Base-by-base conservation (phyloP, 768 basidiomycete genomes). In the Hericium rajendrae region DNA sequence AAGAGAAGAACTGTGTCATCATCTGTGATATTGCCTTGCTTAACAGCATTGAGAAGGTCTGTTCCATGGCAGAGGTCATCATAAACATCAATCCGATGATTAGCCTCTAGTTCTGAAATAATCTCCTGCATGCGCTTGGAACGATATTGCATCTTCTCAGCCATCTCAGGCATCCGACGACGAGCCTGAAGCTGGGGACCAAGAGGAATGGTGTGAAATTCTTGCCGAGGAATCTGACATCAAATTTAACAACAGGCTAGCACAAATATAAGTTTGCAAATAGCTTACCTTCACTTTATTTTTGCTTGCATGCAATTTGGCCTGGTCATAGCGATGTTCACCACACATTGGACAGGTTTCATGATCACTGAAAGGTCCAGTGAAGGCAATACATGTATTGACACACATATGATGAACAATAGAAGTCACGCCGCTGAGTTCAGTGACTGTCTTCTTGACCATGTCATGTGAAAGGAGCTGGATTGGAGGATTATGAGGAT, bases 1-100 rank as follows among this genome's bases (percentile, higher is more conserved):
- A 71, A 56, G 56, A 74, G 64, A 2, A 77, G 59, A 5, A 74
- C 13, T 69, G 68, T 60, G 48, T 74, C 69, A 2, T 43, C 41
- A 40, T 66, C 69, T 32, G 63, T 51, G 49, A 66, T 64, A 37
- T 68, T 26, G 0, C 52, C 41, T 4, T 54, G n/a, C 12, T 20
- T 13, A 3, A 67, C 65, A 8, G 52, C 46, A n/a, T 69, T 65
- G 18, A 72, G 64, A 46, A 63, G 38, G 63, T 67, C 68, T 48
- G 71, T 59, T 1, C 54, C 54, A 11, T 71, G 57, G 46, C 66
- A 56, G 18, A 62, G 15, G 48, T 57, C 58, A 13, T 63, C 38
- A 24, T 58, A 28, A 12, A 39, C n/a, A 2, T 43, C 38, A 12
- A 38, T 26, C 6, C 13, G 4, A 2, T 16, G 11, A 32, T 8